These are phyloP conservation scores for Platanthera guangdongensis DNA, from an alignment of 106 monocot genomes.

Conservation along the genomic window DNA sequence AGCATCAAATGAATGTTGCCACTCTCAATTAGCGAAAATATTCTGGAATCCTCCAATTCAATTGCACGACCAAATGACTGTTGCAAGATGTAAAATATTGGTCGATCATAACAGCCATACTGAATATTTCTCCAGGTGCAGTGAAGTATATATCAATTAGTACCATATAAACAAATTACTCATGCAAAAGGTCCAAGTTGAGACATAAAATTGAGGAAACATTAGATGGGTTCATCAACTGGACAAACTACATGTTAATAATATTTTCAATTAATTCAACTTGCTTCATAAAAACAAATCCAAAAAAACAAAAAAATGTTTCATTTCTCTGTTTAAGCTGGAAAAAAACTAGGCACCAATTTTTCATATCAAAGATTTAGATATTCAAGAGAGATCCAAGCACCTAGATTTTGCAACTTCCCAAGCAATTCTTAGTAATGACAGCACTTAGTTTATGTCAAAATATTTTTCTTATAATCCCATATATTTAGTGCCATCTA, in stretches of 20 bases:
- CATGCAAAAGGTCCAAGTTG: not conserved
- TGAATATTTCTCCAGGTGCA: not conserved
- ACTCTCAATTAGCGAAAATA: conserved; percentile 81
- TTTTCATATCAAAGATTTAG: not conserved
- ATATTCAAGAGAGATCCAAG: not conserved
- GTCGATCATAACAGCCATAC: not conserved
- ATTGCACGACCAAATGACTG: conserved; percentile 89
- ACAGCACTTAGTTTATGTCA: not conserved
- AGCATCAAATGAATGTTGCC: conserved; percentile 87
- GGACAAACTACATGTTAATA: not conserved
- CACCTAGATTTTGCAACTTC: not conserved
- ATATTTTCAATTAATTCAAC: not conserved
- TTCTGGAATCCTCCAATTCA: conserved; percentile 62
- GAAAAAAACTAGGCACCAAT: not conserved
- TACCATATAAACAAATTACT: not conserved
- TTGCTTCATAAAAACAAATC: not conserved
- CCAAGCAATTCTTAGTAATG: not conserved
- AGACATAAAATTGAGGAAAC: not conserved
- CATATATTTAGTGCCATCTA: not conserved
- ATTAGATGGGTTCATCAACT: not conserved
- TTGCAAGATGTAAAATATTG: conserved; percentile 5
- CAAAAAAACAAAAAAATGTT: not conserved
- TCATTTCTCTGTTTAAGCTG: not conserved
- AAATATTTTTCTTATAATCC: not conserved
- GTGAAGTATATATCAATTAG: not conserved